Evolutionary conservation across 2,329 filamentous ascomycete species (phyloP).

Genomic region (Botrytis sinoallii): DNA sequence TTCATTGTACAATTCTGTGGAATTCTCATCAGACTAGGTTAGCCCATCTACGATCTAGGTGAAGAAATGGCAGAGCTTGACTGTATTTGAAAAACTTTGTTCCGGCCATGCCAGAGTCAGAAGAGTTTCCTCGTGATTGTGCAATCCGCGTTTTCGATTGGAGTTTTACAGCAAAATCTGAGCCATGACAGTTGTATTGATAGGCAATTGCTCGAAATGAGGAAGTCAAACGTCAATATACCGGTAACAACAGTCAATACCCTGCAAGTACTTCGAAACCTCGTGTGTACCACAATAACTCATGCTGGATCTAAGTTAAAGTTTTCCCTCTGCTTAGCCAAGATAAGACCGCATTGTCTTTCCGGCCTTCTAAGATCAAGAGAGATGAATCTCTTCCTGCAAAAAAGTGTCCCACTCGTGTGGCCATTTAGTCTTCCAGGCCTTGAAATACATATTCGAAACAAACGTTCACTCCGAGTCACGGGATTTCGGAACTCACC

Average conservation of each 20-base stretch:
- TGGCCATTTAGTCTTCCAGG: background rate
- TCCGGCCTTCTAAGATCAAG: background rate
- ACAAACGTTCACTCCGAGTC: rapidly evolving
- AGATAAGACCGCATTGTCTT: no score
- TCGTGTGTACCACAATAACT: background rate
- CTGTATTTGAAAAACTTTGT: background rate
- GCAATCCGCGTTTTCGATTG: no score
- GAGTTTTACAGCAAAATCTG: no score
- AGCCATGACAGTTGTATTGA: background rate
- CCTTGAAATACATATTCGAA: background rate
- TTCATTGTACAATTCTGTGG: background rate
- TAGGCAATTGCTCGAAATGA: background rate
- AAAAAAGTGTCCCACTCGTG: rapidly evolving
- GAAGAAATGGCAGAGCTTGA: background rate
- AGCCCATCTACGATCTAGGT: background rate
- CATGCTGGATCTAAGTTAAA: background rate
- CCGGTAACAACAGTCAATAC: background rate
- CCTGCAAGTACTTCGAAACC: background rate
- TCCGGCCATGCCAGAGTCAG: background rate
- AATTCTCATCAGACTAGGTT: background rate
- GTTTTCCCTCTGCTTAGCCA: background rate
- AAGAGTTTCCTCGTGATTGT: no score
- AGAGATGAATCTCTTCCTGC: background rate
- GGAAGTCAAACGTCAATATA: rapidly evolving
- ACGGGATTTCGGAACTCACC: background rate